Evolutionary conservation across 176 grass and related monocot species (phyloP), one percentile per base, ranked within the genome.

Genomic region (Miscanthus lutarioriparius): DNA sequence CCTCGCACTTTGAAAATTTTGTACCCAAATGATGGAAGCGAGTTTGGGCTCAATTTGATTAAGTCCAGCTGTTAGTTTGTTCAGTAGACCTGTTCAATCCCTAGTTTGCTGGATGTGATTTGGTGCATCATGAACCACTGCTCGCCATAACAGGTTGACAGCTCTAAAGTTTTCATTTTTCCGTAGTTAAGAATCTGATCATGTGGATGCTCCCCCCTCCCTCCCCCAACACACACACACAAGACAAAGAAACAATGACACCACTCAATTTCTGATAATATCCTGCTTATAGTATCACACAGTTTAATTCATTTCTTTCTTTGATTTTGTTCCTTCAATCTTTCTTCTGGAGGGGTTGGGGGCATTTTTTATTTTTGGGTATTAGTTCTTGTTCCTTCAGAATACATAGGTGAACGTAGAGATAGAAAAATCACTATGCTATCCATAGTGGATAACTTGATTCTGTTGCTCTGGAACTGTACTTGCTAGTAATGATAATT

Each of bases 401-500:
- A 79, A 79, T 79, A 56, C 41, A 38, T 65, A 74, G 71, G 9
- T 59, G 71, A 45, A 53, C 8, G 12, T 41, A 22, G 56, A 13
- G 39, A 76, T 47, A 30, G 36, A 71, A 41, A 44, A 36, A 16
- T 16, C 54, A 61, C 51, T 78, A 62, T 11, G 15, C n/a, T 81
- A 17, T 84, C 43, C 13, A 2, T 41, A 27, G 45, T 77, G 74
- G 38, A 74, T n/a, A 76, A 45, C 28, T 72, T 47, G 22, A n/a
- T 36, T 72, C 83, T 72, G 68, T 63, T 79, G 58, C 14, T 86
- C 23, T 81, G 61, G 38, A 64, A 58, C 37, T 71, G 75, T 58
- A 10, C 80, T 74, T 65, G 13, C 25, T 65, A 36, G 75, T 78
- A 38, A 86, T 64, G 16, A n/a, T 72, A 84, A 35, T 27, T 68